Base-by-base conservation (phyloP, 805 yeast genomes). In the Clavispora phyllophila region DNA sequence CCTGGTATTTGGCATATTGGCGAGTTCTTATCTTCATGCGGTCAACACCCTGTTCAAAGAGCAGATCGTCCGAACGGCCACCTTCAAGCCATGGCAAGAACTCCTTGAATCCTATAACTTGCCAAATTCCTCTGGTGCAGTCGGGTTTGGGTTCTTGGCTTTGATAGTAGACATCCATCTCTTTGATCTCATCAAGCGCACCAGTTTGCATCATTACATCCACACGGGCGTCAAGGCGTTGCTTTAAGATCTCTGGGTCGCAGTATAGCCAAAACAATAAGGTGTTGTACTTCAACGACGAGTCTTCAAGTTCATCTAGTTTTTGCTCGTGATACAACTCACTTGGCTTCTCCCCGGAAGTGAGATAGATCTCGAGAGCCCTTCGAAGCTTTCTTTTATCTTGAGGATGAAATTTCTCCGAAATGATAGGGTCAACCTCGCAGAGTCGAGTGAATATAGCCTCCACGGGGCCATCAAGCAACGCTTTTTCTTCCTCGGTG, bases 41-140 rank as follows among this genome's bases (percentile, higher is more conserved):
- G 10, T 78, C 84, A 3, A 82, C 65, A 9, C 91, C 79, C 3
- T 63, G 67, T 4, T 57, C 57, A 40, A 75, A 73, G 13, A 35
- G 52, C 14, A 47, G 46, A 9, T 36, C 17, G 32, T 47, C 36
- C 20, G 31, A 33, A 49, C 55, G 35, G 36, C 43, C 42, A 33
- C 35, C 12, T 42, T 59, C 58, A 19, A 79, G 52, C 84, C 85
- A 87, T 1, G 95, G 91, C 28, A 87, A 56, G 56, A 88, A 88
- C 56, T 88, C 96, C 58, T 87, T 87, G 63, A 87, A 93, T 1
- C 98, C 98, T 55, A 91, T 87, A 1, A 87, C 96, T 64, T 93
- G 98, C 89, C 89, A 89, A 0, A 91, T 75, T 2, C 98, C 98
- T 44, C 75, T 68, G 41, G 84, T 84, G 43, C 78, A 64, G 44